Conservation (phyloP, 2,329 filamentous ascomycete genomes). For the Pseudocercospora fuligena region DNA sequence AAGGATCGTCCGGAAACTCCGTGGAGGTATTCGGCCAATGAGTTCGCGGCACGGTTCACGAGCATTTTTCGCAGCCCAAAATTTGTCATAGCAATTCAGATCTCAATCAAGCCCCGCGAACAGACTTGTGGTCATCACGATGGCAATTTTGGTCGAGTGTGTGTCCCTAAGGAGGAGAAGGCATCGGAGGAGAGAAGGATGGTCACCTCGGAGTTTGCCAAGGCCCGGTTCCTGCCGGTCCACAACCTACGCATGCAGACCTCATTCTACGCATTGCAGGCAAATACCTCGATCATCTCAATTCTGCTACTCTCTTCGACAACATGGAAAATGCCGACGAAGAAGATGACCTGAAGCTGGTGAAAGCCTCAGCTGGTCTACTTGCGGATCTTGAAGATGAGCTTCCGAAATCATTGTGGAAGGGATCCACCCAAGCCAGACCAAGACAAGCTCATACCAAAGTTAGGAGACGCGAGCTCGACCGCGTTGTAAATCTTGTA, state of each 20-base stretch:
- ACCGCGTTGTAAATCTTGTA: constrained; percentile 45
- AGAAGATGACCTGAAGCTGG: constrained; percentile 53
- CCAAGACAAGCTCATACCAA: constrained; percentile 41
- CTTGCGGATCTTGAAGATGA: constrained; percentile 44
- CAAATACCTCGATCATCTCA: not conserved
- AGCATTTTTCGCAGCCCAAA: no score
- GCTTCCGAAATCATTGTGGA: constrained; percentile 51
- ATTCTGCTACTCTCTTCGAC: not conserved
- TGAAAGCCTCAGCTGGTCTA: constrained; percentile 47
- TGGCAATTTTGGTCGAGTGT: no score
- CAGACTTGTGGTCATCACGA: no score
- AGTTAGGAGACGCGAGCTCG: constrained; percentile 47
- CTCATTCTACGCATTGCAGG: not conserved
- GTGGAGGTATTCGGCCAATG: no score
- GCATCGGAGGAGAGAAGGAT: no score
- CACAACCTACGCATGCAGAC: not conserved
- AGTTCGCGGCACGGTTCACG: no score
- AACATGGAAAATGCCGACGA: constrained; percentile 46
- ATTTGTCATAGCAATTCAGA: no score
- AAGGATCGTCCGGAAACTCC: no score
- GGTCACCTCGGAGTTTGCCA: not conserved
- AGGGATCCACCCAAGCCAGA: constrained; percentile 30
- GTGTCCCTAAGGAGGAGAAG: no score
- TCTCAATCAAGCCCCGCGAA: no score
- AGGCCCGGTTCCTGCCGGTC: not conserved